A percentile compares a stretch with the other conserved stretches of the same genome.
phyloP scores from a whole-genome alignment of 1,284 basidiomycete genomes.

The Pseudozyma thailandica region DNA sequence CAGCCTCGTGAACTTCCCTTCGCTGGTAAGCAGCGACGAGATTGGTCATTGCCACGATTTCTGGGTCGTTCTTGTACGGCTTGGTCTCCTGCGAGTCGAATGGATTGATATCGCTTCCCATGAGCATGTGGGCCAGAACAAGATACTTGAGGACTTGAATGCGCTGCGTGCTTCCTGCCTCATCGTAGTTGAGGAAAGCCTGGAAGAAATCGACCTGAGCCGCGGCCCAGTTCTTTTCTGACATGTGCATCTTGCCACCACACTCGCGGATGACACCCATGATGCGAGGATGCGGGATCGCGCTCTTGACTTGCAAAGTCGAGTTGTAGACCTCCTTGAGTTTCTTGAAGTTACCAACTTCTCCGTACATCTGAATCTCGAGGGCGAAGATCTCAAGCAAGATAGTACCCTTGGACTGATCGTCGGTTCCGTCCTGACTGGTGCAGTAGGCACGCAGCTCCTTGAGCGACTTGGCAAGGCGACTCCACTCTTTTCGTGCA shows the following conservation, averaged over 20 bases:
- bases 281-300: conserved; percentile 97
- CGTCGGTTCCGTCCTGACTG: conserved; percentile 76
- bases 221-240: conserved; percentile 94
- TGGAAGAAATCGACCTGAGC: conserved; percentile 99
- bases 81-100: conserved; percentile 99
- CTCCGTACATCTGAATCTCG: conserved; percentile 99
- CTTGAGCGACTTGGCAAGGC: conserved; percentile 74
- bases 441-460: conserved; percentile 71
- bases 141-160: conserved; percentile 99
- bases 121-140: conserved; percentile 97
- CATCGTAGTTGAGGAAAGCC: conserved; percentile 97
- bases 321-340: conserved; percentile 98
- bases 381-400: conserved; percentile 97
- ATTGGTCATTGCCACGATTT: conserved; percentile 98
- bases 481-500: conserved; percentile 88
- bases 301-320: conserved; percentile 88
- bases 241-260: conserved; percentile 99
- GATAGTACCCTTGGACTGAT: conserved; percentile 88
- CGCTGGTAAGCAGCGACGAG: conserved; percentile 95
- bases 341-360: conserved; percentile 93
- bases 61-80: conserved; percentile 95
- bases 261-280: conserved; percentile 99
- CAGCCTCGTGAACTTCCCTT: conserved; percentile 92
- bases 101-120: conserved; percentile 96
- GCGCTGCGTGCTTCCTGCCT: conserved; percentile 93